Conservation (phyloP, 768 basidiomycete species). For the Boletus rufocinnamomeus region DNA sequence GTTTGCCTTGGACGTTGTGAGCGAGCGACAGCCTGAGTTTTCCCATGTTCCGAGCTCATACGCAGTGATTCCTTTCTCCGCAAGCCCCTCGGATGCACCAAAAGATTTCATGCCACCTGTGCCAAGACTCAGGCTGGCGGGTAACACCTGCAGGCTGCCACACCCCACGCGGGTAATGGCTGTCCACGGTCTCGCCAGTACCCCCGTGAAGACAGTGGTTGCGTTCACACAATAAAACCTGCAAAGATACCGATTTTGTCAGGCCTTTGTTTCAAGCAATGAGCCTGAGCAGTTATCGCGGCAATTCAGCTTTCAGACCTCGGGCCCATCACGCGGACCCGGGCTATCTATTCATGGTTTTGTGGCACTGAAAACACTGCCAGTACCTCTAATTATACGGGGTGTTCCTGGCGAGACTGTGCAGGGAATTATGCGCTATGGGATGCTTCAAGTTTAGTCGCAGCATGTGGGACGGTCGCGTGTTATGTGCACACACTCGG, state of each 20-base stretch:
- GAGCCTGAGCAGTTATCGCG: background rate
- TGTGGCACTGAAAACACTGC: background rate
- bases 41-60: constrained; percentile 7
- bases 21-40: background rate
- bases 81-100: background rate
- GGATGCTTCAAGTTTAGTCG: background rate
- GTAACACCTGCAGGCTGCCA: background rate
- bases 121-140: background rate
- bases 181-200: background rate
- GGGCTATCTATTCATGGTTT: background rate
- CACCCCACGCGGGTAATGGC: background rate
- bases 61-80: background rate
- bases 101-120: background rate
- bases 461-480: background rate
- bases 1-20: background rate
- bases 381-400: too few species aligned
- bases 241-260: background rate
- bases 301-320: background rate
- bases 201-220: background rate
- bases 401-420: background rate
- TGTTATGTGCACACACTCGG: background rate
- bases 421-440: background rate
- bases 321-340: background rate
- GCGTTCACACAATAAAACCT: background rate
- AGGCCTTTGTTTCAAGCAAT: background rate